Evolutionary conservation across 768 basidiomycete genomes (phyloP).

Genomic region (Dendrothele bispora): DNA sequence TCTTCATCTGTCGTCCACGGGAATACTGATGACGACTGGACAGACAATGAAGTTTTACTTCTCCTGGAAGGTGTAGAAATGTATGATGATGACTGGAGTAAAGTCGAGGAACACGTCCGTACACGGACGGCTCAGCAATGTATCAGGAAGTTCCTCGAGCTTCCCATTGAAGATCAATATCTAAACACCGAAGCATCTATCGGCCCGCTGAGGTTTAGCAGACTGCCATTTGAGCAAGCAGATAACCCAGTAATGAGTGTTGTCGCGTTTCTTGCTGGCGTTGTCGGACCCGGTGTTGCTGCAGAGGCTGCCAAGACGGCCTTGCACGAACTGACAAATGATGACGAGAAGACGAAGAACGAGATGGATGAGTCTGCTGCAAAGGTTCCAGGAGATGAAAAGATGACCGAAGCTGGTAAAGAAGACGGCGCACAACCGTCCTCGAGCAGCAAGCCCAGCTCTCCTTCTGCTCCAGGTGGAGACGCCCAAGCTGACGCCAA

Average conservation of each 20-base stretch:
- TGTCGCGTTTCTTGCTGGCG: conserved; percentile 93
- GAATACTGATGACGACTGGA: conserved; percentile 67
- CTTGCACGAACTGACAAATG: conserved; percentile 75
- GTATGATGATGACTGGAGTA: conserved; percentile 96
- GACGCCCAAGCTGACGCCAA: conserved; percentile 27
- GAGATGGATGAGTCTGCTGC: conserved; percentile 30
- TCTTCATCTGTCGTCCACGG: conserved; percentile 42
- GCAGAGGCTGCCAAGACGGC: conserved; percentile 93
- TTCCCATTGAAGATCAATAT: conserved; percentile 97
- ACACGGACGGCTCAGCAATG: conserved; percentile 93
- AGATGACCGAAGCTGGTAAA: conserved; percentile 45
- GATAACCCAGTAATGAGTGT: conserved; percentile 99
- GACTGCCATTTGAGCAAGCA: conserved; percentile 89
- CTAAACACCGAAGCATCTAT: conserved; percentile 73
- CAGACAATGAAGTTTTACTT: conserved; percentile 84
- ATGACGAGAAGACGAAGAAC: conserved; percentile 38
- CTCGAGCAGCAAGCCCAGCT: background rate
- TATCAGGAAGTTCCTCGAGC: conserved; percentile 89
- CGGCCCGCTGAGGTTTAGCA: conserved; percentile 72
- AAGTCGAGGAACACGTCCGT: conserved; percentile 90
- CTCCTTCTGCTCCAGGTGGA: conserved; percentile 9
- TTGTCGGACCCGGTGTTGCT: conserved; percentile 86
- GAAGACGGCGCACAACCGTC: conserved; percentile 17
- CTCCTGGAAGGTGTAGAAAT: conserved; percentile 97
- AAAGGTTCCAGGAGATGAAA: conserved; percentile 28